A percentile compares a stretch with the other conserved stretches of the same genome.
Evolutionary conservation across 441 rosid genomes (phyloP).

Genomic region (Gossypium davidsonii): DNA sequence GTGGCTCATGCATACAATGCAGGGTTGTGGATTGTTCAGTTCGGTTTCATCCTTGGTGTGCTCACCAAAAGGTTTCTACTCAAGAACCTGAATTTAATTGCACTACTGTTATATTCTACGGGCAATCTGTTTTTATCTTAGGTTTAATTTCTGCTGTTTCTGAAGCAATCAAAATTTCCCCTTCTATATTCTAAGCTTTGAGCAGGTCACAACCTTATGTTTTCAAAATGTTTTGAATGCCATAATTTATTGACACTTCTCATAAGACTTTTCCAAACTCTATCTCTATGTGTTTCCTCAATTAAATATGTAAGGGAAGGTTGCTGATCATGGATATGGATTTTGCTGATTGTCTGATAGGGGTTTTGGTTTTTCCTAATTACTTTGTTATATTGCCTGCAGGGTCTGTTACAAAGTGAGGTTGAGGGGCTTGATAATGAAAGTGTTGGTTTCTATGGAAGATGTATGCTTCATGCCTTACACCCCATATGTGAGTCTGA

Average conservation of each 20-base stretch:
- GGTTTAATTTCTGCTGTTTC: slow-evolving; percentile 1
- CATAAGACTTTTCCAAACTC: neutral
- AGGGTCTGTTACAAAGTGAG: slow-evolving; percentile 56
- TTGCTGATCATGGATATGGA: neutral
- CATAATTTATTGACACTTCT: neutral
- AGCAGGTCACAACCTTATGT: neutral
- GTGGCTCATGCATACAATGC: slow-evolving; percentile 48
- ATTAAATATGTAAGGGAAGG: neutral
- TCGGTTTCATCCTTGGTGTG: slow-evolving; percentile 57
- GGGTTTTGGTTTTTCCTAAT: neutral
- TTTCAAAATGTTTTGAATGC: neutral
- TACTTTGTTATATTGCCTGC: slow-evolving; percentile 1
- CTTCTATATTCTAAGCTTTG: neutral
- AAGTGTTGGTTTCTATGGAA: slow-evolving; percentile 45
- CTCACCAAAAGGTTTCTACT: slow-evolving; percentile 40
- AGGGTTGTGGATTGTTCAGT: slow-evolving; percentile 37
- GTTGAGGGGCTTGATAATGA: slow-evolving; percentile 40
- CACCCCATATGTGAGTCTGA: slow-evolving; percentile 15
- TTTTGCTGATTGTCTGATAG: neutral
- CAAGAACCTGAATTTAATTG: neutral
- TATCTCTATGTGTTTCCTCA: neutral
- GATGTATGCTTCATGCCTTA: slow-evolving; percentile 36
- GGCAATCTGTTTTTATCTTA: neutral
- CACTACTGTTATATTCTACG: neutral
- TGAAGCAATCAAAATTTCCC: neutral